Percentiles rank a stretch among this genome's conserved stretches.
phyloP scores from a whole-genome alignment of 2,329 filamentous ascomycete species.

The Coniochaeta sp. region DNA sequence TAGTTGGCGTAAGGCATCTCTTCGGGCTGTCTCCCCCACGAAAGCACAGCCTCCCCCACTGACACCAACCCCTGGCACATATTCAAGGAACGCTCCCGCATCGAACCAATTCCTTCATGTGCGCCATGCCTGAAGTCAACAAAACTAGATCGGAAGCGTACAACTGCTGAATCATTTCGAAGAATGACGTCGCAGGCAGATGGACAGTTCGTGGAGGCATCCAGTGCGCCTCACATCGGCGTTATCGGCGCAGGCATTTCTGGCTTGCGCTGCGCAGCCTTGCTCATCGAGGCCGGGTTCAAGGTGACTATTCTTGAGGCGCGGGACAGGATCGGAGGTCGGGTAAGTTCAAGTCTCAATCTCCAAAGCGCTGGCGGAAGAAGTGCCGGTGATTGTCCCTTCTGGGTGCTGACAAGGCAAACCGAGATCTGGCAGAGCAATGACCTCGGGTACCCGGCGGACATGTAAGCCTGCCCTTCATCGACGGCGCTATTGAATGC shows the following conservation, averaged over 20 bases:
- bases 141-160: no score
- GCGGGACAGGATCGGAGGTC: slow-evolving; percentile 45
- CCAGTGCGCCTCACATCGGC: slow-evolving; percentile 23
- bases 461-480: slow-evolving; percentile 17
- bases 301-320: slow-evolving; percentile 52
- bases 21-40: neutral
- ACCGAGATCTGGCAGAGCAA: slow-evolving; percentile 23
- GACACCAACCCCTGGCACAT: no score
- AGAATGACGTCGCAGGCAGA: neutral
- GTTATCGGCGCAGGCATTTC: slow-evolving; percentile 52
- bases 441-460: slow-evolving; percentile 19
- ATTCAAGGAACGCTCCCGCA: neutral
- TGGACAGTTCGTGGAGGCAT: neutral
- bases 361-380: neutral
- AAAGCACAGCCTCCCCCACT: neutral
- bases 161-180: neutral
- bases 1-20: neutral
- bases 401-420: neutral
- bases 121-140: no score
- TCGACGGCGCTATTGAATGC: neutral
- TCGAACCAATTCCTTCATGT: no score
- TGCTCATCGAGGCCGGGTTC: slow-evolving; percentile 43
- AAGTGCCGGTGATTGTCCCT: slow-evolving; percentile 10
- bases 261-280: slow-evolving; percentile 47
- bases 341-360: slow-evolving; percentile 24